Base-by-base conservation (phyloP, 106 monocot species). In the Phalaenopsis aphrodite region DNA sequence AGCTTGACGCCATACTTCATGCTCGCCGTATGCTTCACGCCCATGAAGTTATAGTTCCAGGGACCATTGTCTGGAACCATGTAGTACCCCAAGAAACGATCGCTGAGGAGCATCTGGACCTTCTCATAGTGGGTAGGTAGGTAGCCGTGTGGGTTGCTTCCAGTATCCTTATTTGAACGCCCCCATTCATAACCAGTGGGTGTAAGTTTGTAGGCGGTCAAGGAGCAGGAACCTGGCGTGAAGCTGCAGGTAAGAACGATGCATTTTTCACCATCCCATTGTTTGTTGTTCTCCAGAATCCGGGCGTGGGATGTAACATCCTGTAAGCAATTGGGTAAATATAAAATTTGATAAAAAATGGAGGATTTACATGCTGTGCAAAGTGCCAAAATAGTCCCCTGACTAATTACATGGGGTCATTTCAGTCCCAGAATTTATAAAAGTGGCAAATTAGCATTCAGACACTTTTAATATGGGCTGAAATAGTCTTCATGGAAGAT, bases 1-100 rank as follows among this genome's bases (percentile, higher is more conserved):
- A 99, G 93, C 85, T 93, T 95, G 30, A 90, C 84, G 36, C 89
- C 91, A 66, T 99, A 99, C 81, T 77, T 81, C 98, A 99, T 99
- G 78, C 93, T 89, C 7, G 78, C 84, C 16, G 95, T 95, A 57
- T 99, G 99, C 82, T 99, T 99, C 36, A 99, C 99, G 21, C 95
- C 99, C 99, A 95, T 95, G 87, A 99, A 99, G 82, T 99, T 99
- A 81, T 93, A 99, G 79, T 93, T 99, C 99, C 99, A 99, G 1
- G 99, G 99, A 9, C 89, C 95, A 76, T 89, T 99, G 49, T 95
- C 95, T 5, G 99, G 99, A 67, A 90, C 98, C 98, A 99, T 99
- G 88, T 99, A 99, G 80, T 95, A 99, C n/a, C 95, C 95, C 36
- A 95, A 84, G 91, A 99, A 99, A 18, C 95, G 93, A 79, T 99